Base-by-base conservation (phyloP, 2,329 filamentous ascomycete species). In the Trichoderma gracile region DNA sequence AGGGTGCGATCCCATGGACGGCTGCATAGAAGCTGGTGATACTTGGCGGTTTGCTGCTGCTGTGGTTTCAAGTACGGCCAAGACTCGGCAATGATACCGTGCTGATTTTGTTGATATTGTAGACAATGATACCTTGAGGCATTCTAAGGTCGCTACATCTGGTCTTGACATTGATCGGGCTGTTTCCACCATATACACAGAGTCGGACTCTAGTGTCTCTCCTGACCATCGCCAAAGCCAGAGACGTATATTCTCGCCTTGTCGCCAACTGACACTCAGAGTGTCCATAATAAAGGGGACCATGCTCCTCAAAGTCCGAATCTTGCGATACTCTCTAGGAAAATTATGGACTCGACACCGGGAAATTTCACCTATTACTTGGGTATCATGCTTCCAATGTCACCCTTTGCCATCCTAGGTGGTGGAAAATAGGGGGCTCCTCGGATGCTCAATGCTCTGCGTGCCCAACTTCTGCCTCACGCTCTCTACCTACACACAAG, bases 361-460 rank as follows among this genome's bases (percentile, higher is more conserved):
- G 5, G 1, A 10, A 38, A 1, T 9, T 14, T 14, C 33, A 38
- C 14, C 33, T 2, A 12, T 38, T 5, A 14, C 12, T 14, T 14
- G 12, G 33, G 27, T 25, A 19, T 33, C n/a, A 27, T 46, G 54
- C 40, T 14, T n/a, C 19, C 43, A 33, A n/a, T 25, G 55, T 21
- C 19, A 33, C n/a, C 21, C 17, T 38, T 47, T 21, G 30, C 42
- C n/a, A 3, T 27, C 25, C 25, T 46, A 14, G 17, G 12, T 21
- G 12, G 55, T 27, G 55, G 46, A 47, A 58, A 58, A 58, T 46
- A 58, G 55, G 55, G 54, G 55, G 9, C 33, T 38, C 9, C 17
- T 23, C 43, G 14, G 27, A 15, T 8, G 10, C 25, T 33, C 25
- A 25, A 43, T n/a, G 15, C 40, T 57, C 27, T 33, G 23, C 27